Base-by-base conservation (phyloP, 805 yeast species). In the Naumovozyma castellii region DNA sequence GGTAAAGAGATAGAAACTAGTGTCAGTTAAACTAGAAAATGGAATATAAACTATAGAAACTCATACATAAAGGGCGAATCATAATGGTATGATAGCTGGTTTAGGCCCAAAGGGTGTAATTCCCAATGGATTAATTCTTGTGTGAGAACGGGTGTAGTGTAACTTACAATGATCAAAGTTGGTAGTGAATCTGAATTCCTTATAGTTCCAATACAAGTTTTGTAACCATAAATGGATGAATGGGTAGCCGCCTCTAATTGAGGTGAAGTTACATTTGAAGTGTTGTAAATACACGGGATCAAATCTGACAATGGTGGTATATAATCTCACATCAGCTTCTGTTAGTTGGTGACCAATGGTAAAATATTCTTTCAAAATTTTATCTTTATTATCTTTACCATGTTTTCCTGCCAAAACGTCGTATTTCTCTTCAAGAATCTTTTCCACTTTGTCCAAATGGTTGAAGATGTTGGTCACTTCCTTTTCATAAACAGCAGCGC, bases 241-340 rank as follows among this genome's bases (percentile, higher is more conserved):
- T 17, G 97, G 97, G 59, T 76, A 90, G 47, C 85, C 84, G 33
- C 54, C 60, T 56, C 96, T 75, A 52, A 90, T 83, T 69, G 79
- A 81, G 36, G 79, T 79, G 45, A 86, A 61, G 62, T 90, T 90
- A 62, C 95, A 84, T 65, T 90, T 92, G 75, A 90, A 92, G 62
- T 90, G 97, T 62, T 88, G 95, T 39, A 82, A 90, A 57, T 90
- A 90, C 17, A 87, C 94, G 1, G 94, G 83, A 60, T 90, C 97
- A 54, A 90, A 90, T 53, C 98, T 76, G 34, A 86, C 70, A 43
- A 90, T 79, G 2, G 97, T 90, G 18, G 96, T 78, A 66, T 66
- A 90, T 37, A 90, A 73, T 48, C 97, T 72, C 42, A 90, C 70
- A 60, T 90, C 98, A 5, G 94, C 94, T 65, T 90, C 96, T 2